phyloP scores from a whole-genome alignment of 805 yeast species.

The Komagataella phaffii region DNA sequence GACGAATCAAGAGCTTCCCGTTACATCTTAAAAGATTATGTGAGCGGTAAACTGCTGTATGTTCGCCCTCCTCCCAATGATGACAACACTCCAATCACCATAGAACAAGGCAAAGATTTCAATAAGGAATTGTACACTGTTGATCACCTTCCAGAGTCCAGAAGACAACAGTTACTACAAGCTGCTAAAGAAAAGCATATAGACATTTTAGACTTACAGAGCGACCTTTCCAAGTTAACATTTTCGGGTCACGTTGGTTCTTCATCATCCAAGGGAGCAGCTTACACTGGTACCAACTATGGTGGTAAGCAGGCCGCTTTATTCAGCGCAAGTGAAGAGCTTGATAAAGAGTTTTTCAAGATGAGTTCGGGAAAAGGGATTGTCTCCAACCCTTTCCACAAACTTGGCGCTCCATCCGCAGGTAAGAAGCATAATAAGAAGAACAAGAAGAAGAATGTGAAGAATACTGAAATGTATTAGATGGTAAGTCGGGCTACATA shows the following conservation, averaged over 20 bases:
- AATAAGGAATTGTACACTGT: slow-evolving; percentile 66
- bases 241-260: slow-evolving; percentile 67
- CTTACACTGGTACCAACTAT: slow-evolving; percentile 42
- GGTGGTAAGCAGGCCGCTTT: slow-evolving; percentile 80
- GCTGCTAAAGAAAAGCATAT: slow-evolving; percentile 52
- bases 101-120: slow-evolving; percentile 47
- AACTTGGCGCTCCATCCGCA: slow-evolving; percentile 17
- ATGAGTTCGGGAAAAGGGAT: slow-evolving; percentile 53
- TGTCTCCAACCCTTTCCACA: slow-evolving; percentile 64
- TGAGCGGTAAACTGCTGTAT: slow-evolving; percentile 76
- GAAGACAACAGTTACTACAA: slow-evolving; percentile 54
- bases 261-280: slow-evolving; percentile 22
- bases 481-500: slow-evolving; percentile 1
- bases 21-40: slow-evolving; percentile 86
- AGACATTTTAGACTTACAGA: slow-evolving; percentile 48
- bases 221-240: slow-evolving; percentile 58
- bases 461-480: not conserved
- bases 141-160: slow-evolving; percentile 50
- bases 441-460: slow-evolving; percentile 40
- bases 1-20: slow-evolving; percentile 94
- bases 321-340: slow-evolving; percentile 64
- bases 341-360: slow-evolving; percentile 78
- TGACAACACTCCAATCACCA: slow-evolving; percentile 36
- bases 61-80: slow-evolving; percentile 81
- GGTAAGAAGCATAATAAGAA: slow-evolving; percentile 62